Percentiles rank a stretch among this genome's conserved stretches.
These are phyloP conservation scores for Cladosporium sp. DNA, from an alignment of 2,329 filamentous ascomycete species.

Conservation along the genomic window DNA sequence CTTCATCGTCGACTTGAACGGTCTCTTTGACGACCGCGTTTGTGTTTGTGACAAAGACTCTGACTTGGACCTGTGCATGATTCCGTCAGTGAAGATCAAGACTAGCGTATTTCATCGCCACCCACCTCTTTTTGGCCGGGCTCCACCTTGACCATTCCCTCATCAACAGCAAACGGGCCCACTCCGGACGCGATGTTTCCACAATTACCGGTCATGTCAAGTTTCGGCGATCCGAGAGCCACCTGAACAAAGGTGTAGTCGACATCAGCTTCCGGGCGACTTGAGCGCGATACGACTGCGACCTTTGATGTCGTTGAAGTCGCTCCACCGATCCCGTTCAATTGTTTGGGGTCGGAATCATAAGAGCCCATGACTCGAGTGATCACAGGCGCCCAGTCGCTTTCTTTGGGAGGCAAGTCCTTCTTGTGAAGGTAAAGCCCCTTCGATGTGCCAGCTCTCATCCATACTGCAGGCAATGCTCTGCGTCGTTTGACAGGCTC, in stretches of 20 bases:
- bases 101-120: background rate
- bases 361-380: conserved; percentile 33
- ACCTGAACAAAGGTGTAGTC: conserved; percentile 25
- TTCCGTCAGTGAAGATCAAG: background rate
- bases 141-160: conserved; percentile 17
- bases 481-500: conserved; percentile 10
- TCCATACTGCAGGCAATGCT: conserved; percentile 33
- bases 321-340: conserved; percentile 24
- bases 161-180: conserved; percentile 23
- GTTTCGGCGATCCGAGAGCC: conserved; percentile 17
- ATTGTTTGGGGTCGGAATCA: conserved; percentile 22
- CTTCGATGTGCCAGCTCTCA: conserved; percentile 38
- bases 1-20: conserved; percentile 21
- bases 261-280: conserved; percentile 18
- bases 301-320: conserved; percentile 25
- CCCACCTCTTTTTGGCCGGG: conserved; percentile 16
- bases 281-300: conserved; percentile 19
- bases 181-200: conserved; percentile 24
- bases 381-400: conserved; percentile 29
- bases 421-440: conserved; percentile 37
- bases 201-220: conserved; percentile 24
- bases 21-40: conserved; percentile 21
- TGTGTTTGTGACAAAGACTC: conserved; percentile 24
- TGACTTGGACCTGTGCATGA: conserved; percentile 17
- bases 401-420: conserved; percentile 26